phyloP scores from a whole-genome alignment of 1,284 basidiomycete species.

The Trametes sp. region DNA sequence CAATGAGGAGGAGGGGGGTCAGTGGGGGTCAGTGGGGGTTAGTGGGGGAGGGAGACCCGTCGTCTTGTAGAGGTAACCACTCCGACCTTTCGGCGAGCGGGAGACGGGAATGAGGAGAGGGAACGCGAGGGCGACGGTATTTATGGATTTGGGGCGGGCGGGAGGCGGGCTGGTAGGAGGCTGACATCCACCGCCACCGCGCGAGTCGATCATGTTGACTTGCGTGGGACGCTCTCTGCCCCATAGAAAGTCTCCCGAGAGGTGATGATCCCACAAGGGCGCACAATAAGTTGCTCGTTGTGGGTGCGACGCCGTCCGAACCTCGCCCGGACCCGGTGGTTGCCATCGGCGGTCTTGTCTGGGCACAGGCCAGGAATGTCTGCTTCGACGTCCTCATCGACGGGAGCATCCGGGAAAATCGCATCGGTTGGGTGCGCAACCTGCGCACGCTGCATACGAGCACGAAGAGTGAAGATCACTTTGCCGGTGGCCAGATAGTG shows the following conservation, averaged over 20 bases:
- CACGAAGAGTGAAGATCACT: background rate
- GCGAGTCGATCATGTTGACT: too few species aligned
- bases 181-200: too few species aligned
- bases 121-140: too few species aligned
- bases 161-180: too few species aligned
- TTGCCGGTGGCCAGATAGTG: background rate
- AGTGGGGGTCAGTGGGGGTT: too few species aligned
- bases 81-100: too few species aligned
- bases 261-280: slow-evolving; percentile 44
- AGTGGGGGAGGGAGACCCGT: too few species aligned
- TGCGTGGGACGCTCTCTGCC: slow-evolving; percentile 39
- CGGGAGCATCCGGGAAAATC: background rate
- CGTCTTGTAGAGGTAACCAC: too few species aligned
- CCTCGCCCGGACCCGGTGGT: slow-evolving; percentile 36
- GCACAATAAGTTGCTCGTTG: slow-evolving; percentile 45
- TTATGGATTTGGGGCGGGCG: too few species aligned
- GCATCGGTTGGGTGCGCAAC: background rate
- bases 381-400: background rate
- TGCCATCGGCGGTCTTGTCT: slow-evolving; percentile 35
- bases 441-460: background rate
- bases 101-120: too few species aligned
- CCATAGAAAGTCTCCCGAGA: slow-evolving; percentile 42
- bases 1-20: too few species aligned
- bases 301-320: slow-evolving; percentile 42
- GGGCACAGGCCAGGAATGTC: slow-evolving; percentile 22